Percentiles rank a stretch among this genome's conserved stretches.
These are phyloP conservation scores for Isoetes engelmannii DNA, from an alignment of 83 land plant species.

Conservation along the genomic window DNA sequence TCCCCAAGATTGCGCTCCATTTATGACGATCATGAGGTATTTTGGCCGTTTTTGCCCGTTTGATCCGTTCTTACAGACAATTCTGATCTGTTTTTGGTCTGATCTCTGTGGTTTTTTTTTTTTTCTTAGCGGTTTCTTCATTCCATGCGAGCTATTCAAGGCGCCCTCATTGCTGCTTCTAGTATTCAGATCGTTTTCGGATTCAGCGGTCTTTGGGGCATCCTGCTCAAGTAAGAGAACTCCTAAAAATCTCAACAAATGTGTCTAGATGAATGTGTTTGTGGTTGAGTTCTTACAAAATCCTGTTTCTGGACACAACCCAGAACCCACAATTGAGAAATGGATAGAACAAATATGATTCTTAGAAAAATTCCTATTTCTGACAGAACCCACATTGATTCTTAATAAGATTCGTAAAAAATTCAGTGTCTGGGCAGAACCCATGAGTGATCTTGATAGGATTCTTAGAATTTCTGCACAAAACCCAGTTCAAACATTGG, in stretches of 20 bases:
- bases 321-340: neutral
- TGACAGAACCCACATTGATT: neutral
- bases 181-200: slow-evolving; percentile 25
- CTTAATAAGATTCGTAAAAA: no score
- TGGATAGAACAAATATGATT: neutral
- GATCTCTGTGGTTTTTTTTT: no score
- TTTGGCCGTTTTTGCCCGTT: no score
- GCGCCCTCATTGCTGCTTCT: slow-evolving; percentile 13
- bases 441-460: no score
- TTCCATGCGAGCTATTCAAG: slow-evolving; percentile 2
- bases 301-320: neutral
- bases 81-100: no score
- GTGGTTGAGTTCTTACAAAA: neutral
- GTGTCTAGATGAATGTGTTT: neutral
- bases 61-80: no score
- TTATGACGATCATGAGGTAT: slow-evolving; percentile 54
- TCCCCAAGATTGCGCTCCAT: slow-evolving; percentile 33
- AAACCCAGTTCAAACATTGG: no score
- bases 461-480: no score
- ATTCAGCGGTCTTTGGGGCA: slow-evolving; percentile 22
- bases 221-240: slow-evolving; percentile 5
- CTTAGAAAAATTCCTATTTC: neutral
- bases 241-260: neutral
- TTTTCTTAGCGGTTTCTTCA: slow-evolving; percentile 16
- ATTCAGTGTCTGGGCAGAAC: no score